phyloP scores from a whole-genome alignment of 768 basidiomycete species.

The Suillus tomentosus region DNA sequence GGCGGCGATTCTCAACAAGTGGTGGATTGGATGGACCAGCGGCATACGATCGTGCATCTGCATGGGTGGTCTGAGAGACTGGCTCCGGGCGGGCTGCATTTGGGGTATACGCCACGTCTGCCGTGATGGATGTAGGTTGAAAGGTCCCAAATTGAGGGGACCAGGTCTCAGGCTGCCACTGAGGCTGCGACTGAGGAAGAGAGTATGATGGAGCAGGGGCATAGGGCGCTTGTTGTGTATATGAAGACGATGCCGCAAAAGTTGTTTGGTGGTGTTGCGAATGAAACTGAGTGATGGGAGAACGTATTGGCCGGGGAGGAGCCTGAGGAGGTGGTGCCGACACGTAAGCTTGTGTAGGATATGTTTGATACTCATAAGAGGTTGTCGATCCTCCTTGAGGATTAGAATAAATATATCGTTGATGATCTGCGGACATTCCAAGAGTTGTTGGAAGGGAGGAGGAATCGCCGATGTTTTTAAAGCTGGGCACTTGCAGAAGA shows the following conservation, averaged over 20 bases:
- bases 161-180: slow-evolving; percentile 47
- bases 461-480: slow-evolving; percentile 20
- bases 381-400: slow-evolving; percentile 40
- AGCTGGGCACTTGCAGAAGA: slow-evolving; percentile 15
- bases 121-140: slow-evolving; percentile 36
- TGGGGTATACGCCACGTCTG: slow-evolving; percentile 38
- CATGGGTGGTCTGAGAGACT: slow-evolving; percentile 28
- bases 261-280: slow-evolving; percentile 30
- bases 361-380: slow-evolving; percentile 54
- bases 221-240: slow-evolving; percentile 31
- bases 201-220: slow-evolving; percentile 30
- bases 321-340: slow-evolving; percentile 30
- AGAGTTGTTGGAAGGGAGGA: slow-evolving; percentile 20
- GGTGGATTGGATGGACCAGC: slow-evolving; percentile 25
- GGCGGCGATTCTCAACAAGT: slow-evolving; percentile 37
- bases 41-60: slow-evolving; percentile 35
- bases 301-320: slow-evolving; percentile 31
- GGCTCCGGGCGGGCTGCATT: slow-evolving; percentile 36
- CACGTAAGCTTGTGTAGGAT: slow-evolving; percentile 34
- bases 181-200: slow-evolving; percentile 31
- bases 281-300: slow-evolving; percentile 36
- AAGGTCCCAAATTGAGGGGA: slow-evolving; percentile 35
- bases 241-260: slow-evolving; percentile 32
- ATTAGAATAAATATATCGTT: slow-evolving; percentile 57
- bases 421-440: slow-evolving; percentile 48